Evolutionary conservation across 2,329 filamentous ascomycete species (phyloP), one percentile per base, ranked within the genome.

Genomic region (Tympanopsis confertula): DNA sequence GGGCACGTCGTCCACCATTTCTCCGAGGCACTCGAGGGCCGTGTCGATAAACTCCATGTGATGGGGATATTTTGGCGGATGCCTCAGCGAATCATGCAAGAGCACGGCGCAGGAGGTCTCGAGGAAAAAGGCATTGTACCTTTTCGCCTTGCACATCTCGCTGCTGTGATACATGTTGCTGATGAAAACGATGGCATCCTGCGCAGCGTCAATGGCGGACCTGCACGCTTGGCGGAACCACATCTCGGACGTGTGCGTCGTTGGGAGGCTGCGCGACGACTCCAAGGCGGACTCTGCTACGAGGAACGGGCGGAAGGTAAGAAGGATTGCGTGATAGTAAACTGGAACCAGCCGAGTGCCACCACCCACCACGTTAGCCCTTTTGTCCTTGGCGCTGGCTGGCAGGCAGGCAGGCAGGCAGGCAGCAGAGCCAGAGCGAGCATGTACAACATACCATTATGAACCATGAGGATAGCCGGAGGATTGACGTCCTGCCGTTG

Each of bases 191-290:
- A 52, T 44, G 12, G 47, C 45, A 39, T 54, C 52, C 28, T 54
- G 52, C 4, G 52, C 51, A 5, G 52, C 48, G 33, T 53, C 49
- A 19, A 46, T 48, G 1, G 51, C 52, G 19, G 48, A 44, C 36
- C 52, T 39, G 33, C 51, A 54, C 1, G 52, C 52, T 19, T 51
- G 50, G 30, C 52, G 41, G 5, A 54, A 44, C 52, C 51, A 54
- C 41, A 54, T 53, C 4, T 42, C 42, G 32, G n/a, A 35, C 26
- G 14, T 38, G n/a, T 39, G 14, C 13, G 15, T 32, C 22, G 22
- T 35, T 7, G 38, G 37, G 3, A 36, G 26, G 30, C 35, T 40
- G n/a, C n/a, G n/a, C n/a, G n/a, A n/a, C n/a, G 43, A 40, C 4
- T 39, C 35, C 15, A 50, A 29, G 5, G 47, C 44, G 14, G 40